These are phyloP conservation scores for Cladophialophora psammophila DNA, from an alignment of 2,329 filamentous ascomycete species.

Conservation along the genomic window DNA sequence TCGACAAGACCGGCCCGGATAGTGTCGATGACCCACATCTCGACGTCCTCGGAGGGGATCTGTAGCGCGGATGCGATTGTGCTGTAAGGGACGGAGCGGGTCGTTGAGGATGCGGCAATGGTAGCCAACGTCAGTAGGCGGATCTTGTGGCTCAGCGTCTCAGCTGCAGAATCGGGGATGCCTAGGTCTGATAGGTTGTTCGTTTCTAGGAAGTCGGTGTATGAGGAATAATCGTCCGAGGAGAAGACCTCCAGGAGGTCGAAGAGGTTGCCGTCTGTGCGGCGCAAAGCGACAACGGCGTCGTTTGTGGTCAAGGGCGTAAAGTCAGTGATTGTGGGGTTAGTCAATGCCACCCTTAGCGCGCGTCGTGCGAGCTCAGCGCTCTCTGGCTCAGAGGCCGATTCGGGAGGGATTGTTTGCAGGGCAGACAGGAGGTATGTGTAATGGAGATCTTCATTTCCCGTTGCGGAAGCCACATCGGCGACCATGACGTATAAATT, in stretches of 20 bases:
- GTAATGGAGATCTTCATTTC: conserved; percentile 78
- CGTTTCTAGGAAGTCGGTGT: conserved; percentile 86
- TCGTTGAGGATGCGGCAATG: conserved; percentile 81
- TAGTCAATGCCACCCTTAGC: conserved; percentile 71
- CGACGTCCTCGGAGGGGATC: conserved; percentile 82
- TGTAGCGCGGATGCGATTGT: conserved; percentile 85
- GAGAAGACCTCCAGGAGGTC: conserved; percentile 96
- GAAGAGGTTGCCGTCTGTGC: conserved; percentile 83
- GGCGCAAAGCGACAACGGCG: conserved; percentile 83
- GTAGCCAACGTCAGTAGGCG: conserved; percentile 91
- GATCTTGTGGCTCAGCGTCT: conserved; percentile 91
- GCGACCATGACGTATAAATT: conserved; percentile 84
- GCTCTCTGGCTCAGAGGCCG: conserved; percentile 60
- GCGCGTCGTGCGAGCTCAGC: conserved; percentile 68
- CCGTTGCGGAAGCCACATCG: conserved; percentile 78
- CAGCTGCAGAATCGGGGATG: conserved; percentile 76
- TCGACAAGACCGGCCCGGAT: conserved; percentile 95
- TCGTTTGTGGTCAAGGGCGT: conserved; percentile 74
- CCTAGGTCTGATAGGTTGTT: conserved; percentile 67
- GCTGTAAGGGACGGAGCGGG: conserved; percentile 86
- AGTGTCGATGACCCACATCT: conserved; percentile 98
- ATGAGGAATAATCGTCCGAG: conserved; percentile 92
- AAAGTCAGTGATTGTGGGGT: conserved; percentile 74
- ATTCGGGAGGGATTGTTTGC: conserved; percentile 71
- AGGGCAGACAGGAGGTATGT: conserved; percentile 78